Evolutionary conservation across 2,329 filamentous ascomycete genomes (phyloP), one percentile per base, ranked within the genome.

Genomic region (Fusarium guadeloupense): DNA sequence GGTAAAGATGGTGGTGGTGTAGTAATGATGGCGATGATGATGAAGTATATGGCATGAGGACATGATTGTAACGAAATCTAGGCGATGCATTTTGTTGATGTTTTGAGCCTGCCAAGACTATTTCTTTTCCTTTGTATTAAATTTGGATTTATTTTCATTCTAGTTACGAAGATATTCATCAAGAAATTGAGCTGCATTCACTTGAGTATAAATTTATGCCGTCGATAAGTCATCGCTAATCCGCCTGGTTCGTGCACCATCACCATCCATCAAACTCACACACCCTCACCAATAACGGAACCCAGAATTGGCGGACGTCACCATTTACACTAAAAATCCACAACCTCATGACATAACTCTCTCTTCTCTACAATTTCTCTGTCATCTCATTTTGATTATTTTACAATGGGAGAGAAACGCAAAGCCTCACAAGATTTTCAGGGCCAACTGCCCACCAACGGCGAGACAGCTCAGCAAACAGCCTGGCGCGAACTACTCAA

Each of bases 51-150:
- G 64, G 43, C 65, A 72, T 52, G 64, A 69, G 69, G 63, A 68
- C 57, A 73, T 72, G 70, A 72, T 61, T 67, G 51, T 71, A 72
- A 71, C 64, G 71, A 70, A 65, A 58, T 55, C 37, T 54, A 52
- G 59, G 61, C 57, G 46, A 67, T 62, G 51, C 54, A 59, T 65
- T 55, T n/a, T 67, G 14, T 38, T 44, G 16, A 43, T 55, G 10
- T 49, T 59, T 17, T 30, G 26, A 23, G 25, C 40, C 44, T 21
- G 28, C 54, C 9, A 54, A 41, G 34, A 37, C 21, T 54, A 17
- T 26, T 10, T n/a, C 52, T 55, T 43, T 59, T 48, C 19, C 21
- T 38, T 5, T 25, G 25, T 43, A 21, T 34, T 31, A 25, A 41
- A 33, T 26, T 54, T 30, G 34, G 41, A 37, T 40, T 37, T 25